phyloP scores from a whole-genome alignment of 768 basidiomycete genomes.

The Tylopilus subfusipes region DNA sequence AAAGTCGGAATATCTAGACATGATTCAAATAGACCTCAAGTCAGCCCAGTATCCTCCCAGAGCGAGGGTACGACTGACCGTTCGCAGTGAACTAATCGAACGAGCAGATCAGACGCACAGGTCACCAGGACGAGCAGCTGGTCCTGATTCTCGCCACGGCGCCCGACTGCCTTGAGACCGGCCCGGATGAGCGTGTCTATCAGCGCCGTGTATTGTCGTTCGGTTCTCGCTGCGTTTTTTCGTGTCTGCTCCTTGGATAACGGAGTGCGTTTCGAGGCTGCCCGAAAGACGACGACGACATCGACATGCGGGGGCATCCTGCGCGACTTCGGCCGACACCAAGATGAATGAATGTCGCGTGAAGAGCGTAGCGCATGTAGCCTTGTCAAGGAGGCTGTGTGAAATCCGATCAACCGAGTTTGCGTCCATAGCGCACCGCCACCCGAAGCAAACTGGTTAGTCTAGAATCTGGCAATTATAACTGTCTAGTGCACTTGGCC shows the following conservation, averaged over 20 bases:
- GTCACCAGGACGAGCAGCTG: slow-evolving; percentile 75
- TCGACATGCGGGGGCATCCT: slow-evolving; percentile 59
- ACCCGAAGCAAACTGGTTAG: no score
- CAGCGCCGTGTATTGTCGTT: slow-evolving; percentile 65
- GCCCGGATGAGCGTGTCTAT: slow-evolving; percentile 57
- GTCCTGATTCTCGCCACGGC: slow-evolving; percentile 72
- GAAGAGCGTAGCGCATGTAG: not conserved
- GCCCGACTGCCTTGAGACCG: slow-evolving; percentile 67
- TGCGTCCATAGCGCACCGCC: not conserved
- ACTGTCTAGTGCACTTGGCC: not conserved
- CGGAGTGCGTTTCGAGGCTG: slow-evolving; percentile 36
- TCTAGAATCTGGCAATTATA: no score
- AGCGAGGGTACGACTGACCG: slow-evolving; percentile 45
- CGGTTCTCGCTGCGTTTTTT: slow-evolving; percentile 60
- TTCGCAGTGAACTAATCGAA: slow-evolving; percentile 67
- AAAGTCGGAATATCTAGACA: slow-evolving; percentile 66
- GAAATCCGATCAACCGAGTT: not conserved
- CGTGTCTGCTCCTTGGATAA: slow-evolving; percentile 60
- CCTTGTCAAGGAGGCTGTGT: slow-evolving; percentile 1
- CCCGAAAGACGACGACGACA: slow-evolving; percentile 69
- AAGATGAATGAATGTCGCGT: not conserved
- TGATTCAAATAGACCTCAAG: not conserved
- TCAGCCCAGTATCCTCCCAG: not conserved
- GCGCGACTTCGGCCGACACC: not conserved
- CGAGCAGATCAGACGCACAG: slow-evolving; percentile 60